These are phyloP conservation scores for Penicillium crustosum DNA, from an alignment of 2,329 filamentous ascomycete species.

Conservation along the genomic window DNA sequence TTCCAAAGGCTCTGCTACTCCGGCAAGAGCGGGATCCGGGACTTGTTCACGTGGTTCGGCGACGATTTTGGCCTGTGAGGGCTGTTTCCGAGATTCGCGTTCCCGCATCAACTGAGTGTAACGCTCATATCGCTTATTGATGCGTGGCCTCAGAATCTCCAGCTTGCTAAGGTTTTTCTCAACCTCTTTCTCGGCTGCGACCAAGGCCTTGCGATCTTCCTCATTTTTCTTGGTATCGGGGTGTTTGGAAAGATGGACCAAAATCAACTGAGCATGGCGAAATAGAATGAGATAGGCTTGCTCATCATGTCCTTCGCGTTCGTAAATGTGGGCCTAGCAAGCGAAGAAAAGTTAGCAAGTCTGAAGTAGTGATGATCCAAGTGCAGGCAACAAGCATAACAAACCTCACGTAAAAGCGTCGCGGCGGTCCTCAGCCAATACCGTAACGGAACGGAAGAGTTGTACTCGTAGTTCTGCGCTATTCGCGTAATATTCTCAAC, in stretches of 20 bases:
- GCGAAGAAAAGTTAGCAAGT: background rate
- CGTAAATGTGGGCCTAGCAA: slow-evolving; percentile 74
- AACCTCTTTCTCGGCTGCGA: slow-evolving; percentile 61
- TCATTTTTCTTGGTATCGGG: slow-evolving; percentile 67
- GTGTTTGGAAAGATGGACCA: slow-evolving; percentile 72
- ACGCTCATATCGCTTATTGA: slow-evolving; percentile 68
- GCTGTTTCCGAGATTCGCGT: slow-evolving; percentile 45
- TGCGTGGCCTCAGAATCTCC: slow-evolving; percentile 75
- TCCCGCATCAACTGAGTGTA: slow-evolving; percentile 58
- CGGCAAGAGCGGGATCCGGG: slow-evolving; percentile 60
- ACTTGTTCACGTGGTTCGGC: slow-evolving; percentile 20
- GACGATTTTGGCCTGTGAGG: slow-evolving; percentile 12
- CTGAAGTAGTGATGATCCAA: background rate
- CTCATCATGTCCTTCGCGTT: slow-evolving; percentile 79
- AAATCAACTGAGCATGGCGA: slow-evolving; percentile 80
- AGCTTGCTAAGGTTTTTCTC: slow-evolving; percentile 66
- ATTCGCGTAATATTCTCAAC: slow-evolving; percentile 74
- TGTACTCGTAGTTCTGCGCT: slow-evolving; percentile 80
- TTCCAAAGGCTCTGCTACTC: slow-evolving; percentile 62
- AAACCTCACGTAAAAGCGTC: slow-evolving; percentile 76
- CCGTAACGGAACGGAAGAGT: slow-evolving; percentile 70
- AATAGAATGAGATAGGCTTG: slow-evolving; percentile 91
- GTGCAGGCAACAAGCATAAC: slow-evolving; percentile 23
- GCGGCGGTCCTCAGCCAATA: slow-evolving; percentile 81
- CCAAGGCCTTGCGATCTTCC: slow-evolving; percentile 56